Percentiles rank a stretch among this genome's conserved stretches.
Evolutionary conservation across 164 flowering plant genomes (phyloP).

Genomic region (Sedum album): DNA sequence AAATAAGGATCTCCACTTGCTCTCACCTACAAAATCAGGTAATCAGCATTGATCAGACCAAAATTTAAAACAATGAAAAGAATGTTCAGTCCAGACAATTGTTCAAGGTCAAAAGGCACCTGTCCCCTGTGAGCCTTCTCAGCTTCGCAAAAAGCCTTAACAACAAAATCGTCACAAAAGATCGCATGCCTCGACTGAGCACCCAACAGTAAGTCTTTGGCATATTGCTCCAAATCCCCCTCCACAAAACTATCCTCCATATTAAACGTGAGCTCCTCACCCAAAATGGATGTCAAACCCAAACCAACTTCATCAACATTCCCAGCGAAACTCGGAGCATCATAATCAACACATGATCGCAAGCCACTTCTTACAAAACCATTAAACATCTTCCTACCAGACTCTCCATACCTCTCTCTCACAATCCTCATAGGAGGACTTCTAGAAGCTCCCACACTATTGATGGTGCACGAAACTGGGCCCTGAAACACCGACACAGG

Average conservation of each 20-base stretch:
- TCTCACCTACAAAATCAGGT: conserved; percentile 48
- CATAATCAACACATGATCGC: conserved; percentile 69
- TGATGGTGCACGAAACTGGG: conserved; percentile 47
- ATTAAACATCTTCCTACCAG: conserved; percentile 45
- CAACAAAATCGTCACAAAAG: conserved; percentile 60
- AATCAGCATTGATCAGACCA: background rate
- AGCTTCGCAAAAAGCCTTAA: conserved; percentile 85
- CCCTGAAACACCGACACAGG: conserved; percentile 88
- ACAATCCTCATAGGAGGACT: conserved; percentile 42
- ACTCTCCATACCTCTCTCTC: conserved; percentile 27
- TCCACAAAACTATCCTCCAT: conserved; percentile 61
- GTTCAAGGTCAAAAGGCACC: conserved; percentile 31
- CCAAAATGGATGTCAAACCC: conserved; percentile 19
- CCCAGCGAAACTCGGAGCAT: conserved; percentile 34
- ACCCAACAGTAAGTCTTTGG: conserved; percentile 43
- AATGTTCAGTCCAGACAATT: background rate
- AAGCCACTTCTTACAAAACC: conserved; percentile 62
- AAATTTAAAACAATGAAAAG: background rate
- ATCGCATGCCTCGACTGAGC: conserved; percentile 71
- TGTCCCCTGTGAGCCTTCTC: conserved; percentile 97
- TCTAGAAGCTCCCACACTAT: conserved; percentile 31
- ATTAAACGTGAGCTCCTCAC: conserved; percentile 66
- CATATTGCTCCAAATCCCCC: conserved; percentile 32
- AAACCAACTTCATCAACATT: conserved; percentile 15
- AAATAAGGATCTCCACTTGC: conserved; percentile 95